Evolutionary conservation across 345 rosid species (phyloP).

Genomic region (Xanthoceras sorbifolium): DNA sequence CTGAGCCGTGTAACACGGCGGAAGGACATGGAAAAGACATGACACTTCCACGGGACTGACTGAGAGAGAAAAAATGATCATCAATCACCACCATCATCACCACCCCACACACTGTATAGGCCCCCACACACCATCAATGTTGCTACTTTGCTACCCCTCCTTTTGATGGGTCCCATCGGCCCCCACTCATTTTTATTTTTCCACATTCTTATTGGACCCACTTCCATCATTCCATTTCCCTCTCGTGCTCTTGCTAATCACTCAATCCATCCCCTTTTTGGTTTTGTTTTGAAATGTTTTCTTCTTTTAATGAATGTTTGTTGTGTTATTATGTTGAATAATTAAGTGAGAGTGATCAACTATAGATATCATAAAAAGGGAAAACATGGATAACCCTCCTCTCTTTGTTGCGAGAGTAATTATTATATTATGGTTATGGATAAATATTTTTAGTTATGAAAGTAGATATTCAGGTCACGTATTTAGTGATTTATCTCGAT

Average conservation of each 20-base stretch:
- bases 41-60: constrained; percentile 13
- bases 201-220: background rate
- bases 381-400: no score
- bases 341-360: no score
- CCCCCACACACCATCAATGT: background rate
- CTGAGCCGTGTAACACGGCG: constrained; percentile 30
- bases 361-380: no score
- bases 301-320: background rate
- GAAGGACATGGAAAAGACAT: constrained; percentile 15
- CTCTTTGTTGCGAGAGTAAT: no score
- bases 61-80: background rate
- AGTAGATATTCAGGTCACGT: no score
- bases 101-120: background rate
- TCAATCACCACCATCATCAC: constrained; percentile 8
- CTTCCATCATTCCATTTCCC: constrained; percentile 9
- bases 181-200: background rate
- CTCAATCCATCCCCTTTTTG: background rate
- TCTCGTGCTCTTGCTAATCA: constrained; percentile 11
- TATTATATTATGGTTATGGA: no score
- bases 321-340: background rate
- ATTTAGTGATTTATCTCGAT: no score
- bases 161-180: background rate
- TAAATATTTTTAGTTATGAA: no score
- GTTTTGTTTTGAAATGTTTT: background rate
- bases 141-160: background rate